A percentile compares a stretch with the other conserved stretches of the same genome.
phyloP scores from a whole-genome alignment of 306 rosid species.

The Lathyrus aphaca region DNA sequence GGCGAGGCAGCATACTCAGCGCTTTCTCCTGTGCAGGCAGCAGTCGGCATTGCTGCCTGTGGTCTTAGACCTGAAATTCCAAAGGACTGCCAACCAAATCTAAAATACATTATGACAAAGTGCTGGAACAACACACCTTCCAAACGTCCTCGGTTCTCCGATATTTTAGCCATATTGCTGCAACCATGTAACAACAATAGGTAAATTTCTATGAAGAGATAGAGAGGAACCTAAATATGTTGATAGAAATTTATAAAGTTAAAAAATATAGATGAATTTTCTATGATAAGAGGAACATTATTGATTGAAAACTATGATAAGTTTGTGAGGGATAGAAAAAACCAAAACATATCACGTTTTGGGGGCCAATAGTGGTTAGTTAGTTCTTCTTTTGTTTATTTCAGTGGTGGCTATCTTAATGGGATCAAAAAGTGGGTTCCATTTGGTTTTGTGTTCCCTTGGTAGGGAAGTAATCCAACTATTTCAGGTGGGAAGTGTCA shows the following conservation, averaged over 20 bases:
- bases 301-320: constrained; percentile 34
- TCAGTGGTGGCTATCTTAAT: constrained; percentile 37
- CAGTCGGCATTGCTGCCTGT: constrained; percentile 97
- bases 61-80: constrained; percentile 98
- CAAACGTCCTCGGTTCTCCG: constrained; percentile 87
- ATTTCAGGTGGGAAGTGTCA: constrained; percentile 33
- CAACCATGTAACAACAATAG: constrained; percentile 60
- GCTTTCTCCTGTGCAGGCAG: constrained; percentile 94
- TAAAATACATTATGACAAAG: constrained; percentile 76
- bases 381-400: constrained; percentile 35
- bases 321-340: constrained; percentile 20
- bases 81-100: constrained; percentile 80
- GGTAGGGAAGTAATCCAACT: constrained; percentile 34
- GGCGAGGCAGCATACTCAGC: constrained; percentile 92
- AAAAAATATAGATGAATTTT: constrained; percentile 37
- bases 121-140: constrained; percentile 96
- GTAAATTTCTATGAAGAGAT: constrained; percentile 40
- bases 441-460: constrained; percentile 42
- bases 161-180: constrained; percentile 64
- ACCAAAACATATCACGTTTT: constrained; percentile 1
- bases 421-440: constrained; percentile 41
- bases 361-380: constrained; percentile 31
- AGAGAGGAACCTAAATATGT: constrained; percentile 30
- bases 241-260: constrained; percentile 38
- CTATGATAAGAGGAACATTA: constrained; percentile 32